Evolutionary conservation across 1,284 basidiomycete species (phyloP), one percentile per base, ranked within the genome.

Genomic region (Ustilago hordei): DNA sequence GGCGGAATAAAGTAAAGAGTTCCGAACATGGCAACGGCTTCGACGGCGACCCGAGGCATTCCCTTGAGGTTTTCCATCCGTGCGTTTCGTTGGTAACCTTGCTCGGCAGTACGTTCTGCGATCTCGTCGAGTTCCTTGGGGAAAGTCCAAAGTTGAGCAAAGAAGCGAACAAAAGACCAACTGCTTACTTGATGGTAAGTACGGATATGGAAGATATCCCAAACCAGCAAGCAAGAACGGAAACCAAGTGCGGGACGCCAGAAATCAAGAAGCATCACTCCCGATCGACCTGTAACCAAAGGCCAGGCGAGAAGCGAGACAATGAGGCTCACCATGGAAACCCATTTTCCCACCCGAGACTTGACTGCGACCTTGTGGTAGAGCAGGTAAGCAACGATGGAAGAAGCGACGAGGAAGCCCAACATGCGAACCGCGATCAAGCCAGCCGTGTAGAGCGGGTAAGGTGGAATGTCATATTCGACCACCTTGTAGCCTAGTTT

Each of bases 91-190:
- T 75, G 45, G 61, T 36, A 80, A 4, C 82, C 83, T 36, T 83
- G 78, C 8, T 64, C 58, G 23, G 64, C 47, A 17, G 69, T 70
- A n/a, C 81, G 77, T 58, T 81, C 80, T 1, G 63, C 78, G 41
- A 85, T 70, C 8, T 80, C 82, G 39, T 78, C 74, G 38, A 75
- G 63, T 64, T 84, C 82, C 61, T 74, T 75, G 54, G 84, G 84
- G 69, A 86, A 84, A 4, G 83, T 81, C 80, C 81, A 85, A 31
- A 86, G 80, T 53, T 85, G 81, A n/a, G 79, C 78, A 60, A 84
- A 81, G 73, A 83, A 81, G 55, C 72, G 61, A 15, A 67, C 63
- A 56, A 75, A 68, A 31, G 58, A 64, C 84, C 84, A 86, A 2
- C 45, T 52, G 15, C 80, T 48, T 38, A 86, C 83, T 55, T 86